Base-by-base conservation (phyloP, 108 stramenopile species). In the Nitzschia sp. region DNA sequence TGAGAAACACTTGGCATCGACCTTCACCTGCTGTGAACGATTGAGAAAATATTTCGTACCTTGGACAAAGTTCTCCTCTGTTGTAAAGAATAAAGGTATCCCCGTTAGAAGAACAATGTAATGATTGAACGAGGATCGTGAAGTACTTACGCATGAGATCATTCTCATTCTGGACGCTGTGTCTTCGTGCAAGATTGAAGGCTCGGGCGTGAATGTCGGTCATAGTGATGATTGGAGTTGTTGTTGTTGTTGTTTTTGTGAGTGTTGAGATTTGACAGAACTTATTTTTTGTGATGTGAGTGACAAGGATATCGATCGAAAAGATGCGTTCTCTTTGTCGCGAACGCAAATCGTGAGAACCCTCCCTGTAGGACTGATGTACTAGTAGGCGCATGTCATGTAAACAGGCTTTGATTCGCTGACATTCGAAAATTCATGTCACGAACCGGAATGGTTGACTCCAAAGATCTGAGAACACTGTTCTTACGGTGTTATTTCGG, bases 71-170 rank as follows among this genome's bases (percentile, higher is more conserved):
- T 48, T 40, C 53, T 72, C 61, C 51, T 72, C 62, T 72, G 38
- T 17, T 42, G 53, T 10, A 14, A 55, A 17, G 58, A 43, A 38
- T 14, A 57, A 21, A 10, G n/a, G 21, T 11, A 46, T 6, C 11
- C 2, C 34, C 24, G 14, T n/a, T 58, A 10, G 12, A 15, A 26
- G 39, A 58, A 58, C 29, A 58, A 9, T 12, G 38, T n/a, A 2
- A 12, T 25, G 3, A 1, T 25, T 39, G 3, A 1, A 5, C 38
- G 2, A 14, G 29, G 2, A 38, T 17, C 15, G 10, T 3, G 3
- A 1, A 7, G n/a, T 15, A 76, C 75, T 70, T 70, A 76, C 76
- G 77, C 14, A 78, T 21, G 20, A 72, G 77, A 51, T 72, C 77
- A 15, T 52, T 51, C 46, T 72, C 77, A 24, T 72, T 72, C 10